Conservation (phyloP, 176 grass and related monocot species). For the Typha latifolia region DNA sequence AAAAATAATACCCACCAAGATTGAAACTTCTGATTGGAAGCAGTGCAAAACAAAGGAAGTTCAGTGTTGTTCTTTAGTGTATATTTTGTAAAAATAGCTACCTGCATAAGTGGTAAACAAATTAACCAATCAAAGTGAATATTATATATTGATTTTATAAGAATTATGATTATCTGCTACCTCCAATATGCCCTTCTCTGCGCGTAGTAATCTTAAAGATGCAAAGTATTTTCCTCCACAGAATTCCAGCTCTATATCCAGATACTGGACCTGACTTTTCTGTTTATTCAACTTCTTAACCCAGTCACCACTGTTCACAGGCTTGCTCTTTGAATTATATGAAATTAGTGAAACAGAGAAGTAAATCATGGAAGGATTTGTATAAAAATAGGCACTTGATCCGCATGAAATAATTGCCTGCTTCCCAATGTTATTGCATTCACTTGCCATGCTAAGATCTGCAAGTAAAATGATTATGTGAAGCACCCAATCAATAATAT, state of each 20-base stretch:
- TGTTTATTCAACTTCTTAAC: slow-evolving; percentile 58
- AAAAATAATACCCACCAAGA: slow-evolving; percentile 31
- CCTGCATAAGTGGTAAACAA: slow-evolving; percentile 39
- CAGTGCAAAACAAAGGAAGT: slow-evolving; percentile 41
- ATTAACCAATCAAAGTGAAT: slow-evolving; percentile 5
- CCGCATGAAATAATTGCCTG: slow-evolving; percentile 43
- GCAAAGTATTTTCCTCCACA: slow-evolving; percentile 46
- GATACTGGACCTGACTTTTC: slow-evolving; percentile 43
- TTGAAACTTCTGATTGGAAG: slow-evolving; percentile 37
- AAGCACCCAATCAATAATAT: slow-evolving; percentile 8
- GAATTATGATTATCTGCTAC: not conserved
- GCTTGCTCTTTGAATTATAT: slow-evolving; percentile 54
- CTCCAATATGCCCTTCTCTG: slow-evolving; percentile 78
- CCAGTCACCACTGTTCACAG: slow-evolving; percentile 58
- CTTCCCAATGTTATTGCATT: slow-evolving; percentile 40
- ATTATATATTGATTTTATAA: no score
- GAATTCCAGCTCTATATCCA: slow-evolving; percentile 81
- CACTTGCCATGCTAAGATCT: slow-evolving; percentile 38
- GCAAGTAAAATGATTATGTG: slow-evolving; percentile 20
- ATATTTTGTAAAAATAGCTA: slow-evolving; percentile 71
- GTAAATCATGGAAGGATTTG: slow-evolving; percentile 52
- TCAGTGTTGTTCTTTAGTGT: slow-evolving; percentile 59
- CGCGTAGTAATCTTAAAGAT: slow-evolving; percentile 57
- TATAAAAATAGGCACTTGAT: slow-evolving; percentile 77
- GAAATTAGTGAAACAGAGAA: slow-evolving; percentile 53